Base-by-base conservation (phyloP, 495 filamentous ascomycete species). In the Aspergillus sclerotioniger region DNA sequence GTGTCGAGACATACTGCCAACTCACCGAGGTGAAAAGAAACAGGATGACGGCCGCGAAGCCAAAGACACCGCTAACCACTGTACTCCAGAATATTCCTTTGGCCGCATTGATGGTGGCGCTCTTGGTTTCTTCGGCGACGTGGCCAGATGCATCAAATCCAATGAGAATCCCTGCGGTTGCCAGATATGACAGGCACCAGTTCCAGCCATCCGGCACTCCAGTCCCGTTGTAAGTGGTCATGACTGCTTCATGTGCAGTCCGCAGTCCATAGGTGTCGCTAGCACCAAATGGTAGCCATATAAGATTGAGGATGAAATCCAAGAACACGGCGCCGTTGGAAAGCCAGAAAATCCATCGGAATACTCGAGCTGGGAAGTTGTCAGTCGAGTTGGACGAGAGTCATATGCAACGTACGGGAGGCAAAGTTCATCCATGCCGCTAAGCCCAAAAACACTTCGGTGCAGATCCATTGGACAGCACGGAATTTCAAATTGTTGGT, bases 91-190 rank as follows among this genome's bases (percentile, higher is more conserved):
- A 83, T 60, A 84, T 84, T 49, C 79, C 81, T 21, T 77, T 72
- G 0, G 81, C 81, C 15, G 80, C 80, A 48, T 73, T 79, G 9
- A 82, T 31, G 16, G 74, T 79, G 6, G 81, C 81, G 60, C 82
- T 76, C 69, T 82, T 80, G 6, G 81, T 84, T 60, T 84, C 81
- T 59, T 84, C 81, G 1, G 79, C 78, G 54, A 83, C 76, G 59
- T 83, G 80, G 16, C 80, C 80, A 12, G 76, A 76, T 7, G 81
- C 81, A 64, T 84, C 81, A 48, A 82, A 84, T 43, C 81, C 81
- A 45, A 84, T 82, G 57, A 84, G 61, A 51, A 84, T 80, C 54
- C 81, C 81, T n/a, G 81, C 81, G 8, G 81, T 84, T n/a, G 80
- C 81, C 44, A 82, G 74, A 63, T 80, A 84, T 20, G 78, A 81